phyloP scores from a whole-genome alignment of 495 filamentous ascomycete genomes.

The Amphirosellinia nigrospora region DNA sequence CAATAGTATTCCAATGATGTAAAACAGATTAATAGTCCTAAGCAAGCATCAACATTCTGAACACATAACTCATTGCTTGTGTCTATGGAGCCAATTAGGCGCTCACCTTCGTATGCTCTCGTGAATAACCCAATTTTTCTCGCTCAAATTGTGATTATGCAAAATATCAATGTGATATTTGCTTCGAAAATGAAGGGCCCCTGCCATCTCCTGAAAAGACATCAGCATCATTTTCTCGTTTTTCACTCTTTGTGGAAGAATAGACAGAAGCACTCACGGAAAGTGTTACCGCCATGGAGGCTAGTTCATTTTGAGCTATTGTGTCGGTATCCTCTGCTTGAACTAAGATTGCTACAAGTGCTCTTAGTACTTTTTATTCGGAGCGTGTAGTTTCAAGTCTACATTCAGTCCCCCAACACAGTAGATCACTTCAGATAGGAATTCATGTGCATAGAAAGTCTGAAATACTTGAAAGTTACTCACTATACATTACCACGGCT shows the following conservation, averaged over 20 bases:
- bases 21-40: background rate
- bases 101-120: constrained; percentile 15
- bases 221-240: background rate
- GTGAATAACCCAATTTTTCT: background rate
- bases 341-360: background rate
- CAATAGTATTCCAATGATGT: background rate
- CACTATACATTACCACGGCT: background rate
- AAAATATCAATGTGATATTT: background rate
- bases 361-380: background rate
- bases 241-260: too few species aligned
- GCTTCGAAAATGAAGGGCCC: background rate
- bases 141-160: background rate
- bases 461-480: background rate
- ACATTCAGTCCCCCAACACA: background rate
- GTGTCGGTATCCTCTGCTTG: constrained; percentile 4
- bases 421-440: background rate
- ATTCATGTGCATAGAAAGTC: background rate
- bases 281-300: background rate
- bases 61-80: too few species aligned
- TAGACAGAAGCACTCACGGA: background rate
- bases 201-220: background rate
- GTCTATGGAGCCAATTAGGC: too few species aligned
- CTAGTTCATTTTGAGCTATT: background rate
- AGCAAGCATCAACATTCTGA: background rate
- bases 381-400: background rate